Conservation (phyloP, 23 red algal genomes). For the Porphyridium purpureum region DNA sequence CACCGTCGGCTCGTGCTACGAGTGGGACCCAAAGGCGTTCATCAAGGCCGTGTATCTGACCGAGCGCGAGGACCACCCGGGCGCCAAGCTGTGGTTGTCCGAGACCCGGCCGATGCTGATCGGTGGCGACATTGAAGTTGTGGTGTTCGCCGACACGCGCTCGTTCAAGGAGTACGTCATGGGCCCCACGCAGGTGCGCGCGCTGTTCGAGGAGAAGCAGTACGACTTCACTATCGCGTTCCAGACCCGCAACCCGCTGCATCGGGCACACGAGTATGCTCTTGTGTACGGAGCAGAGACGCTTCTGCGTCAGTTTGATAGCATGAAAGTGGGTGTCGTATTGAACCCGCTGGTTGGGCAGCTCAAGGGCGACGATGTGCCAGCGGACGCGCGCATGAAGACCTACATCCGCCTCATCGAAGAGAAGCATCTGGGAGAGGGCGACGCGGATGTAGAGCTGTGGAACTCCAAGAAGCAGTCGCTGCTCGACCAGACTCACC, state of each 20-base stretch:
- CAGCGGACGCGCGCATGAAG: constrained; percentile 63
- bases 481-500: constrained; percentile 50
- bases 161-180: constrained; percentile 63
- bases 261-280: constrained; percentile 92
- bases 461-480: constrained; percentile 64
- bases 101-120: constrained; percentile 34
- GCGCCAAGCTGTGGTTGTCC: constrained; percentile 72
- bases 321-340: constrained; percentile 60
- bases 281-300: constrained; percentile 83
- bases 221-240: constrained; percentile 66
- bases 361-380: constrained; percentile 92
- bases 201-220: constrained; percentile 26
- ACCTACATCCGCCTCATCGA: constrained; percentile 71
- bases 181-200: constrained; percentile 42
- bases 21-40: constrained; percentile 66
- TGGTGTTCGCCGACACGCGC: constrained; percentile 38
- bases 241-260: constrained; percentile 95
- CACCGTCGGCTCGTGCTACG: constrained; percentile 21
- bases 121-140: constrained; percentile 42
- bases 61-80: constrained; percentile 73
- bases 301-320: constrained; percentile 28
- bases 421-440: constrained; percentile 53
- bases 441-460: constrained; percentile 74
- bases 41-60: constrained; percentile 66
- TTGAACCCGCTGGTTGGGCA: constrained; percentile 87